Evolutionary conservation across 352 stramenopile species (phyloP), one percentile per base, ranked within the genome.

Genomic region (Globisporangium uncinulatum): DNA sequence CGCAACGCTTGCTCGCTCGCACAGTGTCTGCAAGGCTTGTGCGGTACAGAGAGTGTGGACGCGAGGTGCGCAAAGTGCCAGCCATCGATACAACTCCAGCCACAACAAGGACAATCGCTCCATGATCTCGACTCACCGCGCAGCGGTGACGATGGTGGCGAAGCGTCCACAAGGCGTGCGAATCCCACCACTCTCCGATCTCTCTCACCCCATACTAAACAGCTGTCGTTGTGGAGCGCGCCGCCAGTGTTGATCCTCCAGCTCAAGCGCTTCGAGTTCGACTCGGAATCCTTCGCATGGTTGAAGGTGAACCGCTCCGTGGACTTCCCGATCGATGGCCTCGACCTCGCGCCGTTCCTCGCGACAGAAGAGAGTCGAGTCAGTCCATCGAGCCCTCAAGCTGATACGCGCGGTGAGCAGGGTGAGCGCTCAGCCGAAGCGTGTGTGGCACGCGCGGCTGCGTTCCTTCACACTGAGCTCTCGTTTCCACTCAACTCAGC

Each of bases 291-390:
- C 65, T 80, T 97, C 46, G 55, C 62, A 9, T 85, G 68, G 68
- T 57, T 61, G 44, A 98, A 79, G 63, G 97, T 77, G 72, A 92
- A 63, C 76, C 67, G 97, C 51, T 76, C 86, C 24, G 90, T 99
- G n/a, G 73, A 92, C 13, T 98, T 98, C 56, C 87, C 91, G 9
- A 57, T 98, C 3, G 70, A 96, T 42, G 70, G 74, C 46, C 80
- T 98, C 36, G 77, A 98, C 66, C 61, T 98, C 11, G 31, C 44
- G 1, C 31, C 51, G 2, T 86, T 86, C 31, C 46, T 93, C 5
- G 56, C 56, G 0, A 9, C 11, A 0, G 57, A 63, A 31, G 57
- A 53, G 34, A 44, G 14, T 17, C 3, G 43, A 13, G n/a, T 37
- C 11, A 11, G 45, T 34, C 45, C 8, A 65, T 37, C 24, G 24